These are phyloP conservation scores for Phialophora chinensis DNA, from an alignment of 2,329 filamentous ascomycete species.

Conservation along the genomic window DNA sequence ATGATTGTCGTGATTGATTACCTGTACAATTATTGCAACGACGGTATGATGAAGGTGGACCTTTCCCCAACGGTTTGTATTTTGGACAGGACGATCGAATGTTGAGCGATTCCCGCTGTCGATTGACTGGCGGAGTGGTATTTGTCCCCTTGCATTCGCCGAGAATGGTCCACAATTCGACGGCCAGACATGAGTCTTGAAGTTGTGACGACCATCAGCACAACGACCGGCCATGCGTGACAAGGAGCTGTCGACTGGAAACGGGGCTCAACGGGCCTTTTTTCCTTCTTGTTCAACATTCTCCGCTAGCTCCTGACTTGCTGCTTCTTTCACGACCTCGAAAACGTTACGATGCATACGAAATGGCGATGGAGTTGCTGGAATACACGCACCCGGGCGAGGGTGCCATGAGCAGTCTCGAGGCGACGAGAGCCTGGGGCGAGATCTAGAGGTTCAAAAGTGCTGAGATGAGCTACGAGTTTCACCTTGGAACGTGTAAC, in stretches of 20 bases:
- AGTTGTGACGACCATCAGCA: not conserved
- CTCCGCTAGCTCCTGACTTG: constrained; percentile 10
- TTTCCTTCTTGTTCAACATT: constrained; percentile 10
- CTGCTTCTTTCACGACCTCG: constrained; percentile 22
- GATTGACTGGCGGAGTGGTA: constrained; percentile 2
- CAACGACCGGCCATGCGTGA: not conserved
- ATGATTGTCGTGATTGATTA: constrained; percentile 5
- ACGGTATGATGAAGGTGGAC: constrained; percentile 12
- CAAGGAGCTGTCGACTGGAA: not conserved
- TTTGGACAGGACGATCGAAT: constrained; percentile 14
- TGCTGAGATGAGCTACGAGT: constrained; percentile 21
- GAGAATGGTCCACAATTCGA: constrained; percentile 3
- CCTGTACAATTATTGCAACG: constrained; percentile 27
- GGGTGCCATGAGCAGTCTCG: constrained; percentile 21
- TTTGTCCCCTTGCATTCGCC: not conserved
- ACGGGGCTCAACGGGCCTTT: not conserved
- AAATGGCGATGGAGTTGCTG: constrained; percentile 24
- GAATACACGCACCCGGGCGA: constrained; percentile 7
- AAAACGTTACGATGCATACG: constrained; percentile 26
- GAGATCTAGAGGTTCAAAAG: constrained; percentile 30
- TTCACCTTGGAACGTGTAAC: constrained; percentile 26
- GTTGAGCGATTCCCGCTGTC: not conserved
- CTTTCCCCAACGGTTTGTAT: not conserved
- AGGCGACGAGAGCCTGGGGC: constrained; percentile 20
- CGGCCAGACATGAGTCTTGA: constrained; percentile 5